Base-by-base conservation (phyloP, 139 green algal genomes). In the Asterochloris erici region DNA sequence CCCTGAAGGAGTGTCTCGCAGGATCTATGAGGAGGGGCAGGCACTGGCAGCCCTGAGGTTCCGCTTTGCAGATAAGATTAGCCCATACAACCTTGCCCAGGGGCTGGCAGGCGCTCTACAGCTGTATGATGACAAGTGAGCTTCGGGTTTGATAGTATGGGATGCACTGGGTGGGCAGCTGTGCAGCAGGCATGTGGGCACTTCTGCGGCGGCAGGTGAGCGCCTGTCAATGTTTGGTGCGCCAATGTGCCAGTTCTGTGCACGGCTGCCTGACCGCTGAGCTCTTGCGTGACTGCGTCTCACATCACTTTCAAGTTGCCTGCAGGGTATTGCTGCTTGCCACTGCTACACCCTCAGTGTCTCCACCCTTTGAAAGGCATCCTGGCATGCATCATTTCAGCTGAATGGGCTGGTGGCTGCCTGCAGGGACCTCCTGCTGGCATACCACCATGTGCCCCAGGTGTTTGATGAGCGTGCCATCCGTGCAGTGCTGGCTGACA, bases 31-130 rank as follows among this genome's bases (percentile, higher is more conserved):
- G 19, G 89, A 92, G 84, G 82, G 86, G 63, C 73, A 74, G 13
- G 77, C 88, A 26, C 82, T 92, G 79, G 66, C 79, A 68, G 64
- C 89, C 69, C 84, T 95, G 78, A 86, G 89, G 47, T 98, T 98
- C 84, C 79, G 97, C 87, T 97, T 92, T 79, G 81, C 88, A 2
- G 95, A 98, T 86, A 96, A 96, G 88, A 63, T 81, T 29, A 64
- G 82, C 4, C 91, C 94, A 14, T 93, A 93, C 83, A 83, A 64
- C 38, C 93, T 94, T 74, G 87, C 85, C 24, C 91, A 88, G n/a
- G 82, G 38, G 28, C 86, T 98, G 17, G 73, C 92, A 10, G 77
- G 76, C 16, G 78, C 84, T n/a, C 93, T 98, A 91, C 92, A 95
- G 54, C 70, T 82, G 66, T 95, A 93, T 84, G 86, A 80, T n/a